Evolutionary conservation across 805 yeast genomes (phyloP).

Genomic region (Lachancea lanzarotensis): DNA sequence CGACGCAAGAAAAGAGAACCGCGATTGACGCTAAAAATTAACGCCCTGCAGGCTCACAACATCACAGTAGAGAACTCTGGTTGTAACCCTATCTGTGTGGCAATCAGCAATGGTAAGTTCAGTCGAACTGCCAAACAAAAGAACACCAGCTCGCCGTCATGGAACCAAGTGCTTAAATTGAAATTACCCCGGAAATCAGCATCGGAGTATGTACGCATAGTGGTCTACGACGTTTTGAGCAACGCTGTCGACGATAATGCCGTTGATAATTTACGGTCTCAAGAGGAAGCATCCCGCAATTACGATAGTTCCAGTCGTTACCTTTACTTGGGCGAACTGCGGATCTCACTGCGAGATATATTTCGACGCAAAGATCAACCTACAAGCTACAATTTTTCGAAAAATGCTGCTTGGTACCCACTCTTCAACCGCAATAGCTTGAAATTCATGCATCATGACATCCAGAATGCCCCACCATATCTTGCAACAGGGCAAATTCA

Average conservation of each 20-base stretch:
- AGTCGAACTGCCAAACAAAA: slow-evolving; percentile 21
- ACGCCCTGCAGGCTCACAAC: slow-evolving; percentile 19
- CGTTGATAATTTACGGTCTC: slow-evolving; percentile 3
- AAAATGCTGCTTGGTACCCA: slow-evolving; percentile 22
- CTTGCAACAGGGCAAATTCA: slow-evolving; percentile 23
- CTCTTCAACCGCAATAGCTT: slow-evolving; percentile 19
- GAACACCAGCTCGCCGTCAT: slow-evolving; percentile 17
- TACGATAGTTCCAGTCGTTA: slow-evolving; percentile 11
- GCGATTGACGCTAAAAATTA: slow-evolving; percentile 16
- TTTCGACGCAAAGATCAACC: slow-evolving; percentile 18
- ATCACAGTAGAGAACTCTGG: slow-evolving; percentile 23
- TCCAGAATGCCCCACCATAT: slow-evolving; percentile 1
- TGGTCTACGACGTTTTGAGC: slow-evolving; percentile 25
- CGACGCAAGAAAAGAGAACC: slow-evolving; percentile 14
- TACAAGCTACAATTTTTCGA: slow-evolving; percentile 17
- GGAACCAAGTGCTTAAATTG: slow-evolving; percentile 26
- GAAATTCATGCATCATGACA: not conserved
- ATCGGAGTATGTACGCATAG: slow-evolving; percentile 25
- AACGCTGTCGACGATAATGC: slow-evolving; percentile 7
- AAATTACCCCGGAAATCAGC: slow-evolving; percentile 24
- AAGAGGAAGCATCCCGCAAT: not conserved
- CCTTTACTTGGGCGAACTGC: slow-evolving; percentile 29
- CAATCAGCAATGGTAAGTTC: slow-evolving; percentile 23
- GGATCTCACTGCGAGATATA: slow-evolving; percentile 23
- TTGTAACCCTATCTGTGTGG: slow-evolving; percentile 28